Evolutionary conservation across 2,329 filamentous ascomycete species (phyloP), one percentile per base, ranked within the genome.

Genomic region (Colletotrichum nymphaeae): DNA sequence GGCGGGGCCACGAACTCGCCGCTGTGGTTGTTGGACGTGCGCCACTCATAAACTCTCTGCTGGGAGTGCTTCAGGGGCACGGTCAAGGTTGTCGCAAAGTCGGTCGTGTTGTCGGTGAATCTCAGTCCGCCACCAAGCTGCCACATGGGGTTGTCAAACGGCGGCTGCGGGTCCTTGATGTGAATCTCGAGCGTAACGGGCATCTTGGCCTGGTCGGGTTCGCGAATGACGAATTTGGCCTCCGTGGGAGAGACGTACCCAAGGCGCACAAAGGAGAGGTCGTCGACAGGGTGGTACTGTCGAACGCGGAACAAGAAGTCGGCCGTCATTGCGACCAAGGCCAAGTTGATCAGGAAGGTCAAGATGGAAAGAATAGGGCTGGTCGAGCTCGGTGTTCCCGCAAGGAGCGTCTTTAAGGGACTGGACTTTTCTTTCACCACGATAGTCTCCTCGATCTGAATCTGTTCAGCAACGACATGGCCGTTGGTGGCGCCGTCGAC

Each of bases 1-100:
- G 96, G 94, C 1, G 95, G 93, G 0, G 94, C 92, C 4, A 89
- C 90, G 78, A 99, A 98, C 76, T 91, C 91, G 59, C 97, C 97
- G 0, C 91, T 92, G 78, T 96, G 93, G 79, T 97, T 95, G 80
- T 97, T 97, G 0, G 95, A 97, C 1, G 95, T 92, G 8, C 89
- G 88, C 88, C 97, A 99, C 78, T 95, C 91, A 79, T 98, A 99
- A 1, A 87, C 86, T 4, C 92, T 93, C 77, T 95, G 93, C 12
- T 94, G 89, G 9, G 89, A 87, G 75, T 95, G 87, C 30, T 81
- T 83, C 16, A 93, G 84, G 0, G 89, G 88, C 49, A 98, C 86
- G 0, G 86, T 90, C 14, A 98, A 83, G 0, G 91, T 88, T 5
- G 90, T 87, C 0, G 96, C 98, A 78, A 91, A 98, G 81, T 99